Conservation (phyloP, 345 rosid species). For the Salix dunnii region DNA sequence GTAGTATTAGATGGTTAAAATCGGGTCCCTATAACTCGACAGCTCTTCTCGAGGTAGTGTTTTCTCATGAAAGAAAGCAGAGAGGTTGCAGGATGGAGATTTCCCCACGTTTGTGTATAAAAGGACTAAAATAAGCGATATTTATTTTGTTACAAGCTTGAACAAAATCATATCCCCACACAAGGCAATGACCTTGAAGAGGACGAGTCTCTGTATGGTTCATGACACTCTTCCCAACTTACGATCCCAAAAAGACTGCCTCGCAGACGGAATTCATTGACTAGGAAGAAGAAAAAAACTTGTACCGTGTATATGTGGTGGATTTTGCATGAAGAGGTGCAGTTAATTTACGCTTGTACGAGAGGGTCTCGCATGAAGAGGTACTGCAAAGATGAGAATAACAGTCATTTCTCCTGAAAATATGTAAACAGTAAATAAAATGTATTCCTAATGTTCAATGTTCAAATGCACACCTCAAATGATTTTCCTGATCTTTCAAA, state of each 20-base stretch:
- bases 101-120: no score
- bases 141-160: no score
- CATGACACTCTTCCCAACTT: not conserved
- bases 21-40: no score
- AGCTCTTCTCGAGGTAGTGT: no score
- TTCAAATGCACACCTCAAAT: constrained; percentile 57
- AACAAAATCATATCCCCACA: no score
- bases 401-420: constrained; percentile 3
- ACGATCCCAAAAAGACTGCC: not conserved
- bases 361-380: constrained; percentile 68
- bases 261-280: not conserved
- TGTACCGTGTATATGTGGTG: not conserved
- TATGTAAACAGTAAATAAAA: not conserved
- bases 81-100: not conserved
- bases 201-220: not conserved
- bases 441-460: not conserved
- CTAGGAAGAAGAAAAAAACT: not conserved
- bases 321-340: not conserved
- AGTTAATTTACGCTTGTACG: constrained; percentile 23
- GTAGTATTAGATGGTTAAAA: no score
- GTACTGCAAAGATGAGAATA: constrained; percentile 47
- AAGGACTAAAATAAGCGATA: not conserved
- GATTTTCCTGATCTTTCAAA: constrained; percentile 82
- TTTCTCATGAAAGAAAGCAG: not conserved
- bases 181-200: no score